Evolutionary conservation across 2,329 filamentous ascomycete genomes (phyloP).

Genomic region (Diplodia mutila): DNA sequence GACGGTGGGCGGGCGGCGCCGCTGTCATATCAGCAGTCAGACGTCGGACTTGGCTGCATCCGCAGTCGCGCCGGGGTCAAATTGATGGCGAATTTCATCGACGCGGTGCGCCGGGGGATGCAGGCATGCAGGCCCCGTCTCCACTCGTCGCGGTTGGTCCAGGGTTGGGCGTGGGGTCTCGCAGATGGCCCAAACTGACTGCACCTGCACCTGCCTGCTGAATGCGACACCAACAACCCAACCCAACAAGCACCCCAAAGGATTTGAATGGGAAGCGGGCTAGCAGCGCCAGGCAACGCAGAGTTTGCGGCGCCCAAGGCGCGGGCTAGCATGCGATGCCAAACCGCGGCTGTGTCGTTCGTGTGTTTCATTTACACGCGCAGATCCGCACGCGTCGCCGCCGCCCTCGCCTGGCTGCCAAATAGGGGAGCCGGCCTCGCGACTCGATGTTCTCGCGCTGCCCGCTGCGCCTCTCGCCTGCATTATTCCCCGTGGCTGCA

Average conservation of each 20-base stretch:
- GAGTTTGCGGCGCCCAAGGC: background rate
- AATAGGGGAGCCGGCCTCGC: constrained; percentile 24
- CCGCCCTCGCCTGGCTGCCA: constrained; percentile 13
- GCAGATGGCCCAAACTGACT: background rate
- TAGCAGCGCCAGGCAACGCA: background rate
- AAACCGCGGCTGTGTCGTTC: constrained; percentile 25
- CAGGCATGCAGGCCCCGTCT: background rate
- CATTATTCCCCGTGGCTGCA: constrained; percentile 19
- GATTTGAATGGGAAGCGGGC: background rate
- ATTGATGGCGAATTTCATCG: constrained; percentile 7
- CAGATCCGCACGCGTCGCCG: constrained; percentile 11
- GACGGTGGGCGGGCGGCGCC: background rate
- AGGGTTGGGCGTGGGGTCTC: constrained; percentile 3
- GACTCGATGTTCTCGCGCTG: background rate
- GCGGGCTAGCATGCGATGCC: constrained; percentile 13
- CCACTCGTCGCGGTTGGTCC: background rate
- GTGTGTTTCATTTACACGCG: constrained; percentile 23
- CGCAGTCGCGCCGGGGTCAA: background rate
- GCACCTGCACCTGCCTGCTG: background rate
- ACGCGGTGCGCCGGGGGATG: background rate
- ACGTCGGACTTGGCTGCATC: background rate
- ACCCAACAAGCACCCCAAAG: background rate
- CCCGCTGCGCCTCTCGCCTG: constrained; percentile 13
- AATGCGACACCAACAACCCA: constrained; percentile 8
- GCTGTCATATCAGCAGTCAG: background rate